phyloP scores from a whole-genome alignment of 768 basidiomycete genomes.

The Boletus rubroflammeus region DNA sequence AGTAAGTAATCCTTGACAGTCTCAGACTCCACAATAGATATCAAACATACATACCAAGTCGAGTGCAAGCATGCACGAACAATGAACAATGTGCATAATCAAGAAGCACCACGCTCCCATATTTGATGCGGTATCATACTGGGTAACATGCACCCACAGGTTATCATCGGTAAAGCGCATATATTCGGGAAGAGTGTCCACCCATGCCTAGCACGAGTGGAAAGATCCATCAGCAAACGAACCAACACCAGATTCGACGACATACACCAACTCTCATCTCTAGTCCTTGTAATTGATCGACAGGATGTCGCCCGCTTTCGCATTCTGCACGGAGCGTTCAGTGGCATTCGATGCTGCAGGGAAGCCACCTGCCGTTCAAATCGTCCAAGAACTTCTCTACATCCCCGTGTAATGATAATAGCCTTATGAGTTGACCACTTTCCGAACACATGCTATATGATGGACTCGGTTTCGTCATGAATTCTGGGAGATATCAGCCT shows the following conservation, averaged over 20 bases:
- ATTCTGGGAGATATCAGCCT: slow-evolving; percentile 45
- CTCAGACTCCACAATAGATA: background rate
- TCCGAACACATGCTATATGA: slow-evolving; percentile 50
- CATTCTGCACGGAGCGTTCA: slow-evolving; percentile 31
- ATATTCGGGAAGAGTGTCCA: slow-evolving; percentile 60
- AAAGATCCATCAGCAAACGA: slow-evolving; percentile 7
- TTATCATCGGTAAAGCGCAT: slow-evolving; percentile 70
- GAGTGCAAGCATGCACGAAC: slow-evolving; percentile 61
- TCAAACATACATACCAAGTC: slow-evolving; percentile 48
- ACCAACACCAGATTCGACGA: background rate
- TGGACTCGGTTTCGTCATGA: slow-evolving; percentile 60
- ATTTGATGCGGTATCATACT: slow-evolving; percentile 79
- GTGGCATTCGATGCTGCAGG: background rate
- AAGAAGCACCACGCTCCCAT: slow-evolving; percentile 81
- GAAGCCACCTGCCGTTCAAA: slow-evolving; percentile 41
- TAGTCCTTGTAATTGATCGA: slow-evolving; percentile 39
- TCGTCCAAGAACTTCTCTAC: slow-evolving; percentile 55
- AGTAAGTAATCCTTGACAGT: background rate
- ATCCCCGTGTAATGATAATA: slow-evolving; percentile 60
- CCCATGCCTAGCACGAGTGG: slow-evolving; percentile 51
- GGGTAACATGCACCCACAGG: slow-evolving; percentile 62
- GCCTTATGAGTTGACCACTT: slow-evolving; percentile 71
- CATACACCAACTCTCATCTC: slow-evolving; percentile 41
- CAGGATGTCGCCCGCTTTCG: slow-evolving; percentile 27
- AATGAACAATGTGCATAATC: slow-evolving; percentile 69